Evolutionary conservation across 2,329 filamentous ascomycete species (phyloP).

Genomic region (Fusarium begoniae): DNA sequence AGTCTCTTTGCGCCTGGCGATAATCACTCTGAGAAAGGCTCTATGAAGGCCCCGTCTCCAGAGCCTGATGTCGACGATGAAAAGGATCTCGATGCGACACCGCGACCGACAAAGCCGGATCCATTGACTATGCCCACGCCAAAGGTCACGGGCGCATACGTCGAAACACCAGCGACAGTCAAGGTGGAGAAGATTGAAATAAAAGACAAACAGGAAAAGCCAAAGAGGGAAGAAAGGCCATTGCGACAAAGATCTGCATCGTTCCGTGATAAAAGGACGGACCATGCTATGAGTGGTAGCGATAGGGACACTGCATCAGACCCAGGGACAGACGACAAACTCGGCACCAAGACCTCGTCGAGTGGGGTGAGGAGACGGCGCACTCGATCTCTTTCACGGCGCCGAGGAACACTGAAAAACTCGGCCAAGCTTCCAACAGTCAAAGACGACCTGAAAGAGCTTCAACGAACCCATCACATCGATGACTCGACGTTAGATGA

Average conservation of each 20-base stretch:
- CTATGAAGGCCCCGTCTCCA: slow-evolving; percentile 60
- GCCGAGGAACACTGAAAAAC: slow-evolving; percentile 60
- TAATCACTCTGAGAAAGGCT: slow-evolving; percentile 65
- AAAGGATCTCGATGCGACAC: slow-evolving; percentile 55
- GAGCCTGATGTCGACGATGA: slow-evolving; percentile 46
- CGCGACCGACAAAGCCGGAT: slow-evolving; percentile 55
- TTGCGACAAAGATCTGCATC: slow-evolving; percentile 30
- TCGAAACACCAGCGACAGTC: slow-evolving; percentile 63
- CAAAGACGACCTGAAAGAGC: slow-evolving; percentile 63
- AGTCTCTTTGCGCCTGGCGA: slow-evolving; percentile 64
- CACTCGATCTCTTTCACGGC: slow-evolving; percentile 54
- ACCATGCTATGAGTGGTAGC: slow-evolving; percentile 34
- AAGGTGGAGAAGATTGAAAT: slow-evolving; percentile 49
- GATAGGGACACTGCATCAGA: slow-evolving; percentile 47
- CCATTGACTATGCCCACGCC: slow-evolving; percentile 62
- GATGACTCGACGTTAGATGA: slow-evolving; percentile 70
- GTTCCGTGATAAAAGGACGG: slow-evolving; percentile 40
- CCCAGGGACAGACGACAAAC: slow-evolving; percentile 43
- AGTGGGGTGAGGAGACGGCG: slow-evolving; percentile 43
- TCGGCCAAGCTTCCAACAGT: slow-evolving; percentile 63
- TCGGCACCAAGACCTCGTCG: slow-evolving; percentile 33
- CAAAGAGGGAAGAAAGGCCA: slow-evolving; percentile 22
- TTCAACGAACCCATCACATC: slow-evolving; percentile 62
- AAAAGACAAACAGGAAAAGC: slow-evolving; percentile 28
- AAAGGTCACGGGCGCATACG: slow-evolving; percentile 63